Percentiles rank a stretch among this genome's conserved stretches.
These are phyloP conservation scores for Capsella rubella DNA, from an alignment of 441 rosid genomes.

Conservation along the genomic window DNA sequence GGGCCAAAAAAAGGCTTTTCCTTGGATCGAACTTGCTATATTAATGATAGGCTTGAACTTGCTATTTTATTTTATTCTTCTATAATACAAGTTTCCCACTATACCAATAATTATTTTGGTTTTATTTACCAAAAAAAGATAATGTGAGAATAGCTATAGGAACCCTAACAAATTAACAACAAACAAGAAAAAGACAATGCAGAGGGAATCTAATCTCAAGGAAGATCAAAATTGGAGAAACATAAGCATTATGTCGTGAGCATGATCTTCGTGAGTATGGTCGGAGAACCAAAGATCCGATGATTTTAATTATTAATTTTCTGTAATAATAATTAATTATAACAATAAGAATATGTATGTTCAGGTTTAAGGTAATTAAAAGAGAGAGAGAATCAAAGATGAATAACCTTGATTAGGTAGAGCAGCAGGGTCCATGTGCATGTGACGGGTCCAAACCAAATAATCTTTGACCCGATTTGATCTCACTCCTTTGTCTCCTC, in stretches of 20 bases:
- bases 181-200: background rate
- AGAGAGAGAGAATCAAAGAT: constrained; percentile 24
- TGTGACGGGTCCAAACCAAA: constrained; percentile 47
- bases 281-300: constrained; percentile 40
- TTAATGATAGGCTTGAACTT: no score
- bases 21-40: no score
- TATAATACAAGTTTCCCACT: no score
- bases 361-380: constrained; percentile 27
- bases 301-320: constrained; percentile 12
- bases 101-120: no score
- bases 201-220: constrained; percentile 37
- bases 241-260: constrained; percentile 40
- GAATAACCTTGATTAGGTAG: constrained; percentile 39
- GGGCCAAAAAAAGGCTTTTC: no score
- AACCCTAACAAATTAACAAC: background rate
- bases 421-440: constrained; percentile 44
- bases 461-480: constrained; percentile 46
- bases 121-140: no score
- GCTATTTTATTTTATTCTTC: no score
- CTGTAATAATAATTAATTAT: constrained; percentile 8
- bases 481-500: constrained; percentile 39
- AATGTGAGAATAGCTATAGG: background rate
- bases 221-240: constrained; percentile 36
- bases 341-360: constrained; percentile 2
- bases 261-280: constrained; percentile 36